Base-by-base conservation (phyloP, 345 rosid species). In the Xanthoceras sorbifolium region DNA sequence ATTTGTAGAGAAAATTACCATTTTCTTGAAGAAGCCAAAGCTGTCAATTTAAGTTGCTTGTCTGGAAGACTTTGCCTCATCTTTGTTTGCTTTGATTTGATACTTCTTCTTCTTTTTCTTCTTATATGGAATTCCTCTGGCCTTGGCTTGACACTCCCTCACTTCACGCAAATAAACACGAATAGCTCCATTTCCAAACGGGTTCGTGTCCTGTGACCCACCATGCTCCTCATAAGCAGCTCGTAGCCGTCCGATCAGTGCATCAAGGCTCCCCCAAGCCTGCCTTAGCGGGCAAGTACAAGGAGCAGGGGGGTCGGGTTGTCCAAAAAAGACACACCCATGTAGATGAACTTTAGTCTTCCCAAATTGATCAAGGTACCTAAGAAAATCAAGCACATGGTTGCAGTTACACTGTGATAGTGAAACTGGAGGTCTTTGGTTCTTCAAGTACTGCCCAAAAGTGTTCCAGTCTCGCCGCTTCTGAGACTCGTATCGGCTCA, bases 241-340 rank as follows among this genome's bases (percentile, higher is more conserved):
- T 84, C 97, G 36, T 3, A 93, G 86, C 42, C 96, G 88, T 76
- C 96, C 96, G 82, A 93, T 89, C 83, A 93, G 85, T 7, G 97
- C 96, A 71, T 93, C 97, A 17, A 93, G 91, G 82, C 96, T 91
- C 15, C 97, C 97, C 97, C 96, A 91, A 4, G 97, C 97, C 82
- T 93, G 97, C 76, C 86, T 78, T 2, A 91, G 82, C 31, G 97
- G 96, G 67, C 96, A 93, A 10, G 91, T 86, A 71, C 97, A 93
- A 34, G 94, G 96, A 9, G 91, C 92, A n/a, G 93, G 93, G 23
- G 98, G 96, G 75, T 90, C 89, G 1, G 94, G 96, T 75, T 90
- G 91, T 63, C 97, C 97, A 4, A 91, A 93, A 81, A 90, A 93
- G 60, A 86, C 87, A 67, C 97, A 93, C 54, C 87, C 89, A 36